A percentile compares a stretch with the other conserved stretches of the same genome.
Conservation (phyloP, 1,139 yeast species). For the Entelexis paramagnoliae region DNA sequence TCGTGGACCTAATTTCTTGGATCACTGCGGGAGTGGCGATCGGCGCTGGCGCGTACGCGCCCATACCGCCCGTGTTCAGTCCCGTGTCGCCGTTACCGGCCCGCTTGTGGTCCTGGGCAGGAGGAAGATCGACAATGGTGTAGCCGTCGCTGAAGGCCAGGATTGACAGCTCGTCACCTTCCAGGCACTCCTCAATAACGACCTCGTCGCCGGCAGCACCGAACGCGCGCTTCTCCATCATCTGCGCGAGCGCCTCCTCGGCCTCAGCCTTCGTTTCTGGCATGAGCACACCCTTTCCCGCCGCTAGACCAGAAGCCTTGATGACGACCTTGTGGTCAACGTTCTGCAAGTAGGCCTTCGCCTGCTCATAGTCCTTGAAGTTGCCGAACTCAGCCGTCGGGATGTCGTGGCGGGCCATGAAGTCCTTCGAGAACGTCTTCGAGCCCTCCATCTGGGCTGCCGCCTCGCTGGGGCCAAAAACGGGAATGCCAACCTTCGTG, state of each 20-base stretch:
- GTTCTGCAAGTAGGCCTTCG: constrained; percentile 55
- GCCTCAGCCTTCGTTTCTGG: constrained; percentile 84
- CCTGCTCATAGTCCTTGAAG: constrained; percentile 66
- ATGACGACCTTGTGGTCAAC: constrained; percentile 74
- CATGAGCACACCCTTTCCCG: constrained; percentile 95
- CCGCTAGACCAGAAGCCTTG: constrained; percentile 97
- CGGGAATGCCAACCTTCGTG: constrained; percentile 72
- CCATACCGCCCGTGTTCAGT: constrained; percentile 98
- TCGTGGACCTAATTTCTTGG: constrained; percentile 54
- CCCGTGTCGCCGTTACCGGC: constrained; percentile 90
- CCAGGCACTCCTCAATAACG: constrained; percentile 90
- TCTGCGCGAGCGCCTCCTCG: constrained; percentile 65
- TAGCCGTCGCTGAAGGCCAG: constrained; percentile 92
- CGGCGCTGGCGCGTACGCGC: constrained; percentile 98
- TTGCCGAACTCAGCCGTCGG: constrained; percentile 89
- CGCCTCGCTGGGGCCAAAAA: constrained; percentile 82
- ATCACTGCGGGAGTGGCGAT: constrained; percentile 64
- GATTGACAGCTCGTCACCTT: constrained; percentile 93
- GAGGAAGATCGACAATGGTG: constrained; percentile 79
- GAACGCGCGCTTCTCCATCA: constrained; percentile 82
- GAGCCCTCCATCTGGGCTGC: constrained; percentile 98
- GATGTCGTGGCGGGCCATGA: constrained; percentile 82
- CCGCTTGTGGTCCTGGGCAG: constrained; percentile 98
- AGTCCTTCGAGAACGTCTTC: constrained; percentile 85
- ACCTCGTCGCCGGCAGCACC: constrained; percentile 95